phyloP scores from a whole-genome alignment of 1,284 basidiomycete species.

The Ganoderma leucocontextum region DNA sequence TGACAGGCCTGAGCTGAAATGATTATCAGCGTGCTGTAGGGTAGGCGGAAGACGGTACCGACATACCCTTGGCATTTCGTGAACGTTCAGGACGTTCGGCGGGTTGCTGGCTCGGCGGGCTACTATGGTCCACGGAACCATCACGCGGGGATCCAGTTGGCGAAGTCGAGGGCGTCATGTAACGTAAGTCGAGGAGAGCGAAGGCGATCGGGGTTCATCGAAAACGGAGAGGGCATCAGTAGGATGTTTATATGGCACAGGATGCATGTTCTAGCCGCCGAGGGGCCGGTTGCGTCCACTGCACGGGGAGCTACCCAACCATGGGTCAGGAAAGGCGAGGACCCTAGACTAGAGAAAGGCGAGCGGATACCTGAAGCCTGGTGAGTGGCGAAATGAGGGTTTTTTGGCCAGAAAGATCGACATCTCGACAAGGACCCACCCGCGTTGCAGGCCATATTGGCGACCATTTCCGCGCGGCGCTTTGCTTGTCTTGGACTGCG shows the following conservation, averaged over 20 bases:
- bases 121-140: constrained; percentile 31
- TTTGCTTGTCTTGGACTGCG: too few species aligned
- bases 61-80: constrained; percentile 44
- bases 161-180: constrained; percentile 45
- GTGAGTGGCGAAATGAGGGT: constrained; percentile 17
- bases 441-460: too few species aligned
- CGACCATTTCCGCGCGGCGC: too few species aligned
- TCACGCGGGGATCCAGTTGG: constrained; percentile 33
- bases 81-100: constrained; percentile 72
- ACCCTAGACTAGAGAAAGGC: constrained; percentile 15
- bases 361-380: constrained; percentile 5
- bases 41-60: neutral
- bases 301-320: constrained; percentile 7
- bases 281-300: constrained; percentile 8
- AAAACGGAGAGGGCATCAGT: constrained; percentile 38
- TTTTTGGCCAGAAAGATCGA: constrained; percentile 15
- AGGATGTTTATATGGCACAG: constrained; percentile 39
- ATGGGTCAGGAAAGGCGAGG: constrained; percentile 12
- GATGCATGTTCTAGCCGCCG: constrained; percentile 36
- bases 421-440: too few species aligned
- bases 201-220: constrained; percentile 44
- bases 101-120: constrained; percentile 14
- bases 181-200: constrained; percentile 42
- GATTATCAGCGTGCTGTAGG: constrained; percentile 7
- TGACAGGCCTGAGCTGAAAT: constrained; percentile 84